Evolutionary conservation across 2,329 filamentous ascomycete species (phyloP), one percentile per base, ranked within the genome.

Genomic region (Rhinocladiella mackenziei): DNA sequence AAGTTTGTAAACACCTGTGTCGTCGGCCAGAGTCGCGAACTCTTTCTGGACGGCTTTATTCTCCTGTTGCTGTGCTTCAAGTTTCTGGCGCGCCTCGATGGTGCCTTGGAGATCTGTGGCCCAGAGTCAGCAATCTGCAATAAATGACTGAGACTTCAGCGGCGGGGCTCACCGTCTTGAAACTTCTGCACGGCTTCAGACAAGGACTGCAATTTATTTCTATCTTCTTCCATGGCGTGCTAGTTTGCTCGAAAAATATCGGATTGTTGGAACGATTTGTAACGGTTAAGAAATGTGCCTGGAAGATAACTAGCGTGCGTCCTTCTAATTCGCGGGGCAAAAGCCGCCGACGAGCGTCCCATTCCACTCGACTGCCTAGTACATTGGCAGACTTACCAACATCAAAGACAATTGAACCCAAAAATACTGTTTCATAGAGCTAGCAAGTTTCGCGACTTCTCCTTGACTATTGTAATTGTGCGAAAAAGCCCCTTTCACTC

Each of bases 1-100:
- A 30, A 96, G 80, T 69, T 97, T 98, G 78, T 94, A 98, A 65
- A 98, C 94, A 53, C 81, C 87, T 60, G 94, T 85, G 57, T 84
- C 84, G 26, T 89, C 83, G 58, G 82, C 78, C 47, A 97, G 74
- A 41, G 77, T 75, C 29, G 80, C 75, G 65, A 97, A 97, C 66
- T 97, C 91, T 83, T 92, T 56, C 53, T 54, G 53, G 7, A 98
- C 92, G 11, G 84, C 83, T 36, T 83, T 70, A 63, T 97, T 98
- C 66, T 98, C 92, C 62, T 95, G 87, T 64, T 86, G 86, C 66
- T 98, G 92, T 5, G 89, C 70, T 64, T 96, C 89, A 5, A 98
- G 80, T 68, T 86, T 94, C 70, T 98, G 89, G 52, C 89, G 80
- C 7, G 88, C 85, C 32, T 81, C 75, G 18, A 97, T 80, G 13